Evolutionary conservation across 108 stramenopile genomes (phyloP), one percentile per base, ranked within the genome.

Genomic region (Cyclotella cryptica): DNA sequence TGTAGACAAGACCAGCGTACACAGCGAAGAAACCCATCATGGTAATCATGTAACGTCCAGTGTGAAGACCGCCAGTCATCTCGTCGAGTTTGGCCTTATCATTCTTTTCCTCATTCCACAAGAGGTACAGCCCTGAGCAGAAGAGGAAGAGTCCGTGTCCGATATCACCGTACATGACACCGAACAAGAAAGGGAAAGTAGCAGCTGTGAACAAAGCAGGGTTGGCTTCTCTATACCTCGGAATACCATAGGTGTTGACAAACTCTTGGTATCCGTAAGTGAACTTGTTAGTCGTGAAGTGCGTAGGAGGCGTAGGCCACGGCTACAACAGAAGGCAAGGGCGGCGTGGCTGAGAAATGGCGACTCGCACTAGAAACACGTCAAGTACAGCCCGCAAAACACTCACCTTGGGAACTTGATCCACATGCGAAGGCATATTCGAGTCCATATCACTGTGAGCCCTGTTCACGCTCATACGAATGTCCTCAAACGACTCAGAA

Each of bases 131-230:
- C 29, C 97, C 97, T 45, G 90, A 86, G 69, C 79, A 59, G 78
- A 96, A 88, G 30, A 99, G 86, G 85, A 93, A 92, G 14, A 87
- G 59, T 51, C 97, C 98, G 66, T 99, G 99, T 10, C 99, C 99
- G 45, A 98, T 94, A 85, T 99, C 99, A 63, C 99, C 99, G 77
- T 97, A 99, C 99, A 98, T 99, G 75, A 98, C 97, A 58, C 97
- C 98, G 69, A 98, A 99, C 66, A 98, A 82, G 88, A 99, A 99
- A 58, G 98, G 98, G 88, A 99, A 99, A 18, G 98, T 98, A 6
- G 96, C 97, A 28, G 97, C 96, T 18, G 98, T 98, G 81, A 98
- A 98, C 43, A 99, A 86, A 14, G 98, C 98, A 24, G 98, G 98
- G 83, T 99, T 99, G 70, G 95, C 96, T 87, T 99, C 98, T 47